phyloP scores from a whole-genome alignment of 2,329 filamentous ascomycete species.

The Phialemoniopsis sp. region DNA sequence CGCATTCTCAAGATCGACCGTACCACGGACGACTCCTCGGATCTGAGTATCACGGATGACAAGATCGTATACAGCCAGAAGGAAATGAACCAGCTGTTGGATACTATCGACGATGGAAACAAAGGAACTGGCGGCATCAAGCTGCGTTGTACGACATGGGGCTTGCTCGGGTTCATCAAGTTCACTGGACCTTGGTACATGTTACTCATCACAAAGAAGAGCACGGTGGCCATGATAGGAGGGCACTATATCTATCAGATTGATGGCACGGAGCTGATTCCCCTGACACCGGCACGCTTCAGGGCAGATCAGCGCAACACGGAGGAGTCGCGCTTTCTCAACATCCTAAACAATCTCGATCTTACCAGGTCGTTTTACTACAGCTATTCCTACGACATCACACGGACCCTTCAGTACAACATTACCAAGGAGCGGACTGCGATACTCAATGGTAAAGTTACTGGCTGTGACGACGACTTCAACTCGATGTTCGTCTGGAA shows the following conservation, averaged over 20 bases:
- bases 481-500: slow-evolving; percentile 99
- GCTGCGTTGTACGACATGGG: slow-evolving; percentile 88
- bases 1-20: slow-evolving; percentile 93
- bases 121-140: slow-evolving; percentile 85
- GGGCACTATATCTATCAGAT: slow-evolving; percentile 96
- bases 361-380: slow-evolving; percentile 93
- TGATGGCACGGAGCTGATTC: slow-evolving; percentile 87
- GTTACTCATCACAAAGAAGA: slow-evolving; percentile 92
- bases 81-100: slow-evolving; percentile 89
- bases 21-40: slow-evolving; percentile 67
- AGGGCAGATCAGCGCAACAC: slow-evolving; percentile 75
- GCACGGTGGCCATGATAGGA: slow-evolving; percentile 91
- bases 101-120: slow-evolving; percentile 93
- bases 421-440: slow-evolving; percentile 75
- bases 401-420: slow-evolving; percentile 86
- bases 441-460: slow-evolving; percentile 59
- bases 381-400: slow-evolving; percentile 97
- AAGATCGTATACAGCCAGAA: slow-evolving; percentile 90
- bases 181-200: slow-evolving; percentile 98
- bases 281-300: slow-evolving; percentile 72
- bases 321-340: slow-evolving; percentile 84
- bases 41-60: slow-evolving; percentile 85
- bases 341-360: slow-evolving; percentile 87
- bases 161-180: slow-evolving; percentile 87
- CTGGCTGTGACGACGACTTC: slow-evolving; percentile 59